Evolutionary conservation across 169 alveolate genomes (phyloP), one percentile per base, ranked within the genome.

Genomic region (Plasmodium adleri): DNA sequence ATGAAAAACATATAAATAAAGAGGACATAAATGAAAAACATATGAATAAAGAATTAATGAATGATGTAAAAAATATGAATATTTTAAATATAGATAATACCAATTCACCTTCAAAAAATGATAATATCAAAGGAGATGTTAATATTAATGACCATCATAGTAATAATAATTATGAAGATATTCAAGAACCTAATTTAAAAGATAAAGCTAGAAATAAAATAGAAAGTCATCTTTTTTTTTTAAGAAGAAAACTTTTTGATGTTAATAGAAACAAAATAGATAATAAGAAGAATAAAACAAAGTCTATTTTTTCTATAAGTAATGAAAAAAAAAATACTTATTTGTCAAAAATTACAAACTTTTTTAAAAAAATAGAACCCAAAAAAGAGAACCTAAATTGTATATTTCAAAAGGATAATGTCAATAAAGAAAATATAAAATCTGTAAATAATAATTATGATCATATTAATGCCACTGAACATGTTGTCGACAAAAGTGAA

Each of bases 311-410:
- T 56, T 43, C 62, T 20, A 1, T 63, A 24, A 75, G 12, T 39
- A 45, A 63, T 22, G 75, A 75, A 62, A 63, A 17, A 63, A 75
- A 70, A 56, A 63, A 63, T 50, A 45, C 56, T n/a, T 75, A 74
- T 49, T 10, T 75, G 43, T 22, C 43, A 3, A 75, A 75, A 75
- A 62, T 75, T 4, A 67, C 88, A 43, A 28, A 60, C 60, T 75
- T 62, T 22, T 75, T 75, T 63, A 75, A 75, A 75, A 12, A 62
- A 39, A 39, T 66, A 15, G 58, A 63, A 54, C 22, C 15, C 43
- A 63, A 47, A 2, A 62, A 75, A 4, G 52, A 62, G 2, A 24
- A 60, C 22, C 13, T 22, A 20, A 75, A 75, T 50, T 39, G 47
- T 13, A 32, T 7, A 7, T 6, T 39, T 45, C 62, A 67, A 20